A percentile compares a stretch with the other conserved stretches of the same genome.
These are phyloP conservation scores for Xanthoparmelia taractica DNA, from an alignment of 495 filamentous ascomycete species.

Conservation along the genomic window DNA sequence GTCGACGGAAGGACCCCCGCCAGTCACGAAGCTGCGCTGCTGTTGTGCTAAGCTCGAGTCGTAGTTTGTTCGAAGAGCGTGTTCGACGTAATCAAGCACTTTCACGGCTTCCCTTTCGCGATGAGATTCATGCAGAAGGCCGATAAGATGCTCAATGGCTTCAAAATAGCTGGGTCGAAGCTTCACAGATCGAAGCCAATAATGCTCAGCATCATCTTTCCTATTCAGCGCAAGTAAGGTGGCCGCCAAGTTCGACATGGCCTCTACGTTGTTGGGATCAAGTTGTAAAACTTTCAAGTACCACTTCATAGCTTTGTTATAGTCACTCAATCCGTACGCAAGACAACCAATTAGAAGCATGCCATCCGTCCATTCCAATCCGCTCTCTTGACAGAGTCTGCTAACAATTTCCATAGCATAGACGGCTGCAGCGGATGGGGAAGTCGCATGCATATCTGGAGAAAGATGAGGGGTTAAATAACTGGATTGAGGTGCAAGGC, in stretches of 20 bases:
- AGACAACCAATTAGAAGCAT: conserved; percentile 90
- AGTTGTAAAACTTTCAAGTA: conserved; percentile 77
- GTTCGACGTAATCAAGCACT: conserved; percentile 85
- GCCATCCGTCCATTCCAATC: conserved; percentile 91
- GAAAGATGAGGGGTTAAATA: conserved; percentile 23
- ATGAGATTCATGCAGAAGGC: conserved; percentile 73
- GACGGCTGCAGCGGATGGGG: conserved; percentile 49
- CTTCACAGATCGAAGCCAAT: conserved; percentile 80
- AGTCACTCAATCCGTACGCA: conserved; percentile 85
- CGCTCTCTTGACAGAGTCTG: conserved; percentile 74
- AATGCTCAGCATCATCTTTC: conserved; percentile 72
- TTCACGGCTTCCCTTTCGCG: conserved; percentile 79
- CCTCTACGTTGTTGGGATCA: conserved; percentile 83
- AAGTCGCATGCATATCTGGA: conserved; percentile 46
- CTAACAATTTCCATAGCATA: conserved; percentile 72
- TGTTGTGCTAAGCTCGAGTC: conserved; percentile 31
- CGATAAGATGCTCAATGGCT: conserved; percentile 91
- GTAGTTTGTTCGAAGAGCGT: conserved; percentile 52
- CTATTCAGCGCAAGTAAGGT: conserved; percentile 77
- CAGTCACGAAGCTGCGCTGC: conserved; percentile 26
- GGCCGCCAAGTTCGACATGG: conserved; percentile 87
- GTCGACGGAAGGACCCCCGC: conserved; percentile 37
- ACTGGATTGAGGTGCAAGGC: conserved; percentile 8
- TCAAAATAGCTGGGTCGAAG: conserved; percentile 87
- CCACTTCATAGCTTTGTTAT: conserved; percentile 79